Evolutionary conservation across 805 yeast genomes (phyloP).

Genomic region (Candida insectorum): DNA sequence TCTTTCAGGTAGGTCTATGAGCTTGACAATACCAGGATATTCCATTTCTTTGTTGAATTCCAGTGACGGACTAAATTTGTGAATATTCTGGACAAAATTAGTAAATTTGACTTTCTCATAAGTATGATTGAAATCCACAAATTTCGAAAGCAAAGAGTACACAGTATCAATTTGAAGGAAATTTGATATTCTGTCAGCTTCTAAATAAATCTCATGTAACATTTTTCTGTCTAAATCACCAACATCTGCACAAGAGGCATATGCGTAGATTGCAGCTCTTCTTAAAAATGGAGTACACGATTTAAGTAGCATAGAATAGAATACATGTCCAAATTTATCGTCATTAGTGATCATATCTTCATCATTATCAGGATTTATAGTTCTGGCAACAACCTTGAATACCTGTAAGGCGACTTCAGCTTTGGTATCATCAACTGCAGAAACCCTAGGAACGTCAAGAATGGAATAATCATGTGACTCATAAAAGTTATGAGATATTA

Average conservation of each 20-base stretch:
- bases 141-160: conserved; percentile 14
- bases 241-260: conserved; percentile 48
- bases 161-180: conserved; percentile 48
- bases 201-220: conserved; percentile 30
- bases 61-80: background rate
- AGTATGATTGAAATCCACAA: conserved; percentile 14
- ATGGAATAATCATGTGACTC: conserved; percentile 20
- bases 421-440: conserved; percentile 18
- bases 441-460: conserved; percentile 35
- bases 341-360: conserved; percentile 16
- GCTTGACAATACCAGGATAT: conserved; percentile 63
- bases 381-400: conserved; percentile 17
- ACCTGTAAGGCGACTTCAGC: conserved; percentile 20
- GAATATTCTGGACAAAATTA: conserved; percentile 13
- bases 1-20: conserved; percentile 63
- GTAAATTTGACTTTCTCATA: conserved; percentile 25
- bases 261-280: conserved; percentile 54
- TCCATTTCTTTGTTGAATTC: conserved; percentile 28
- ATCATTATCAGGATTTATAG: conserved; percentile 6
- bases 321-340: conserved; percentile 30
- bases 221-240: conserved; percentile 19
- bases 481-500: conserved; percentile 25
- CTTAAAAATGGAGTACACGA: conserved; percentile 64
- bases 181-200: conserved; percentile 51
- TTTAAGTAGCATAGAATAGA: conserved; percentile 55